These are phyloP conservation scores for Penicillium sp. DNA, from an alignment of 2,329 filamentous ascomycete genomes.

Conservation along the genomic window DNA sequence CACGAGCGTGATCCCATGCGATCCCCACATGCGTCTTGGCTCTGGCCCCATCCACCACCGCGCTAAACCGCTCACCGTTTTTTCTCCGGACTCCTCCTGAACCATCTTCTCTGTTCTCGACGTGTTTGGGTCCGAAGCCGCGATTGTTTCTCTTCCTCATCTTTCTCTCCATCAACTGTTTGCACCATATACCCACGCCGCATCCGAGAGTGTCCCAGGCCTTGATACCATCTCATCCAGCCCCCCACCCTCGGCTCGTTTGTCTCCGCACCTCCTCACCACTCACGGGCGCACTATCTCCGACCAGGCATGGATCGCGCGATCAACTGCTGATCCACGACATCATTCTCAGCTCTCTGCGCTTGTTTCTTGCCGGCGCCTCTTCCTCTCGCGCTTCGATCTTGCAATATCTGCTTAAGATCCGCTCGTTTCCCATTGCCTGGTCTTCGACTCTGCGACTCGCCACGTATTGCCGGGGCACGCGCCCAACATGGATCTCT, in stretches of 20 bases:
- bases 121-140: conserved; percentile 3
- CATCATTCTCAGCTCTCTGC: background rate
- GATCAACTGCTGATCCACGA: conserved; percentile 26
- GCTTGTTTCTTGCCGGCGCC: background rate
- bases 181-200: background rate
- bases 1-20: conserved; percentile 6
- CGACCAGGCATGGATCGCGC: conserved; percentile 21
- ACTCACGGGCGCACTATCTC: conserved; percentile 17
- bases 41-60: conserved; percentile 18
- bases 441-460: background rate
- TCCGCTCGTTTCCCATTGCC: too few relatives aligned
- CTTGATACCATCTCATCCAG: background rate
- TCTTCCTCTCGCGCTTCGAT: background rate
- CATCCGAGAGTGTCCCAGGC: background rate
- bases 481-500: conserved; percentile 30
- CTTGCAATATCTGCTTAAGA: background rate
- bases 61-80: conserved; percentile 30
- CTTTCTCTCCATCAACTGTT: background rate
- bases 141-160: conserved; percentile 1
- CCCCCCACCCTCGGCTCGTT: background rate
- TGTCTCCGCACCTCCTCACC: conserved; percentile 17
- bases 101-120: conserved; percentile 10
- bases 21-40: conserved; percentile 22
- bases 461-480: background rate
- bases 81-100: conserved; percentile 18